Evolutionary conservation across 441 rosid species (phyloP).

Genomic region (Syzygium syzygioides): DNA sequence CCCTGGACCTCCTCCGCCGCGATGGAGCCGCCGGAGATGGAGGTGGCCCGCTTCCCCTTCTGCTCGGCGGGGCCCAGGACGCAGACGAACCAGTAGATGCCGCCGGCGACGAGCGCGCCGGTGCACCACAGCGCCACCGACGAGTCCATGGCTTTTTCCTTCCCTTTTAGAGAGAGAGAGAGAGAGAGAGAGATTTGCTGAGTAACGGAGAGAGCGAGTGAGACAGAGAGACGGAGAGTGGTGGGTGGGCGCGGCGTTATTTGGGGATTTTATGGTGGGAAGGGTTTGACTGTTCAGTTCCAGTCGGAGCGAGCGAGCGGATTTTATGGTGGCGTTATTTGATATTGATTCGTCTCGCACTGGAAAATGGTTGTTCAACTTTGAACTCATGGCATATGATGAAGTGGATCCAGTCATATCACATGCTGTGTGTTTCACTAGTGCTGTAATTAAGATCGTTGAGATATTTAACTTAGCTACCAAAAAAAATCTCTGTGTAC

Average conservation of each 20-base stretch:
- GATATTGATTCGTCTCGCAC: background rate
- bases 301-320: background rate
- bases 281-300: background rate
- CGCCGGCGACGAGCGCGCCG: constrained; percentile 55
- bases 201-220: background rate
- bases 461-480: background rate
- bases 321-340: no score
- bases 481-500: background rate
- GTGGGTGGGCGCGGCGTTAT: fast-evolving
- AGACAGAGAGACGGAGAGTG: background rate
- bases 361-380: background rate
- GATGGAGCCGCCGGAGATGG: constrained; percentile 91
- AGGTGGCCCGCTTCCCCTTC: constrained; percentile 59
- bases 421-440: background rate
- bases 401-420: background rate
- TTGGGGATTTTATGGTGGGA: background rate
- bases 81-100: constrained; percentile 85
- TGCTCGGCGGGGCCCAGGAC: constrained; percentile 76
- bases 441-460: background rate
- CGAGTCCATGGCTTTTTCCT: constrained; percentile 30
- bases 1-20: constrained; percentile 75
- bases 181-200: background rate
- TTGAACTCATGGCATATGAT: background rate
- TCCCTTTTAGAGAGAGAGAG: background rate
- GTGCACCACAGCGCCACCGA: constrained; percentile 54